Base-by-base conservation (phyloP, 352 stramenopile species). In the Phytophthora nicotianae region DNA sequence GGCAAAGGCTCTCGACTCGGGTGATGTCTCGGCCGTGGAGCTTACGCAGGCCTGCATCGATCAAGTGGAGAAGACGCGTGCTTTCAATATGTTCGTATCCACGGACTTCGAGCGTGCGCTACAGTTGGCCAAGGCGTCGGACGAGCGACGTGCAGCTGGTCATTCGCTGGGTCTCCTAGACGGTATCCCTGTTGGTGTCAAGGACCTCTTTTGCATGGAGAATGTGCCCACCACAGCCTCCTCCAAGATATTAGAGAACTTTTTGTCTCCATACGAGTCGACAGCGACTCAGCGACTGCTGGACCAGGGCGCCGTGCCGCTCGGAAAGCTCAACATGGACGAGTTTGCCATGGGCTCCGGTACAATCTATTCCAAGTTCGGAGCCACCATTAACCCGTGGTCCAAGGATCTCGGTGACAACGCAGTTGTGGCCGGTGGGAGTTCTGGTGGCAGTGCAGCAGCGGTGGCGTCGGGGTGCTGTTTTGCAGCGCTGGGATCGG, bases 291-390 rank as follows among this genome's bases (percentile, higher is more conserved):
- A 76, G 35, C 81, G 95, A 49, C 66, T 99, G 46, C 80, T 93
- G 37, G 81, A 94, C 10, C 75, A 87, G 50, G 97, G 97, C 13
- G 96, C 95, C 7, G 81, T 99, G 19, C 76, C 97, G 5, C 74
- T 99, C 0, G 97, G 97, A 32, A 98, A 97, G 62, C 97, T 98
- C 24, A 99, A 98, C 72, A 98, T 98, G 94, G 97, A 99, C 75
- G 97, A 99, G 83, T 99, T 99, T 77, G 97, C 90, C 6, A 99
- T 99, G 97, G 97, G 97, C 19, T 98, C 91, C 26, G 89, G 89
- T 16, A 98, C 94, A 50, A 77, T 95, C 13, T 98, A 98, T 79
- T 94, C 81, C 49, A 81, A 72, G 32, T 91, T 93, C 37, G 91
- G 90, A 7, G 66, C 90, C 41, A 96, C 91, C 21, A 75, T 96